Conservation (phyloP, 179 eudicot species). For the Patellifolia procumbens region DNA sequence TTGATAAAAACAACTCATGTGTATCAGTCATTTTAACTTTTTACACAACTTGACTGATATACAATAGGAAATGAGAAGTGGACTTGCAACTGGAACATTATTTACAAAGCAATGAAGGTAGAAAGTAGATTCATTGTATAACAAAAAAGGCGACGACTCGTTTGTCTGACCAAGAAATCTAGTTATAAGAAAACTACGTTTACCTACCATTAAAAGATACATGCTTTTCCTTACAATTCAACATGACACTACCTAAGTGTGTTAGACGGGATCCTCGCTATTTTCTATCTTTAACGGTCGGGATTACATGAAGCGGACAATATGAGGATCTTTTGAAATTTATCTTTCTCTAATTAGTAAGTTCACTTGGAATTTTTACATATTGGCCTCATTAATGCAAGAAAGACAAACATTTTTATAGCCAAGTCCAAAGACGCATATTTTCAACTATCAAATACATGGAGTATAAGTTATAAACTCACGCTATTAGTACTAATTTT, state of each 20-base stretch:
- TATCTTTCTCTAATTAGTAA: too few relatives aligned
- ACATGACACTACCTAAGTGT: slow-evolving; percentile 1
- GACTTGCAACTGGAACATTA: not conserved
- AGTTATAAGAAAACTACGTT: slow-evolving; percentile 2
- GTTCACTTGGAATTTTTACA: too few relatives aligned
- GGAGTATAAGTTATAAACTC: too few relatives aligned
- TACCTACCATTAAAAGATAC: not conserved
- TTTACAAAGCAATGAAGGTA: not conserved
- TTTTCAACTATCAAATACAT: too few relatives aligned
- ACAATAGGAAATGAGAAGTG: not conserved
- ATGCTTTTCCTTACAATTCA: not conserved
- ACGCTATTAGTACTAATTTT: too few relatives aligned
- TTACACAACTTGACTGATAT: slow-evolving; percentile 4
- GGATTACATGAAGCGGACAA: too few relatives aligned
- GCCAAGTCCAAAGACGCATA: too few relatives aligned
- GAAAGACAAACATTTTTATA: too few relatives aligned
- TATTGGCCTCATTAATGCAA: too few relatives aligned
- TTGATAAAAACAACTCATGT: slow-evolving; percentile 8
- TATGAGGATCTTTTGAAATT: too few relatives aligned
- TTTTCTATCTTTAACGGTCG: too few relatives aligned
- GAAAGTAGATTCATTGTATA: not conserved
- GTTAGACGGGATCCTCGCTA: too few relatives aligned
- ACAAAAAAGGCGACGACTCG: not conserved
- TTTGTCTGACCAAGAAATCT: slow-evolving; percentile 17
- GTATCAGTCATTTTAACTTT: slow-evolving; percentile 20